phyloP scores from a whole-genome alignment of 345 rosid species.

The Aegle marmelos region DNA sequence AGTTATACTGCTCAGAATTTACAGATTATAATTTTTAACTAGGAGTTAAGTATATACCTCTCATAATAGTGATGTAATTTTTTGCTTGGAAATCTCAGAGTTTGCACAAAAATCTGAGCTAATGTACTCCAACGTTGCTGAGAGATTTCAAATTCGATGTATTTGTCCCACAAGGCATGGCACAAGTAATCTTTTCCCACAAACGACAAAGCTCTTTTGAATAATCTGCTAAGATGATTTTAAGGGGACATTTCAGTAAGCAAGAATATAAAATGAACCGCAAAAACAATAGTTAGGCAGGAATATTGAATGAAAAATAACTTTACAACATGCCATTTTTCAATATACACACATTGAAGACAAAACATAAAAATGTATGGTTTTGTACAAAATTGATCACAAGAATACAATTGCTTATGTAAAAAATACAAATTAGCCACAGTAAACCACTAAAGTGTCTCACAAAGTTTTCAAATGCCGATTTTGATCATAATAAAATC shows the following conservation, averaged over 20 bases:
- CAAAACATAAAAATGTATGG: too few species aligned
- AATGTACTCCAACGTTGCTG: constrained; percentile 65
- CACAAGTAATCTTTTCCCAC: constrained; percentile 84
- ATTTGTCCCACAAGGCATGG: constrained; percentile 76
- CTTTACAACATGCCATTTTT: too few species aligned
- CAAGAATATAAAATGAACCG: neutral
- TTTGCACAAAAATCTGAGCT: constrained; percentile 61
- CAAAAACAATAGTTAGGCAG: too few species aligned
- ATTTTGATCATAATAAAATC: neutral
- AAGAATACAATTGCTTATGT: neutral
- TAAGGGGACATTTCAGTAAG: neutral
- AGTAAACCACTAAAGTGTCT: neutral
- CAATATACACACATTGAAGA: too few species aligned
- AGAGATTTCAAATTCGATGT: constrained; percentile 59
- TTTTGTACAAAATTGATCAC: neutral
- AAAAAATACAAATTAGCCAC: neutral
- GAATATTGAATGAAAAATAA: too few species aligned
- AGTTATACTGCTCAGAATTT: neutral
- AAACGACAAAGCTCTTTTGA: constrained; percentile 68
- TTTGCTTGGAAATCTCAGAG: constrained; percentile 71
- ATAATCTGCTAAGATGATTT: constrained; percentile 45
- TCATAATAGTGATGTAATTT: constrained; percentile 63
- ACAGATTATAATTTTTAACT: neutral
- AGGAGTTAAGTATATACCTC: constrained; percentile 39
- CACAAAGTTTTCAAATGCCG: neutral